Conservation (phyloP, 2,329 filamentous ascomycete genomes). For the Verticillium longisporum region DNA sequence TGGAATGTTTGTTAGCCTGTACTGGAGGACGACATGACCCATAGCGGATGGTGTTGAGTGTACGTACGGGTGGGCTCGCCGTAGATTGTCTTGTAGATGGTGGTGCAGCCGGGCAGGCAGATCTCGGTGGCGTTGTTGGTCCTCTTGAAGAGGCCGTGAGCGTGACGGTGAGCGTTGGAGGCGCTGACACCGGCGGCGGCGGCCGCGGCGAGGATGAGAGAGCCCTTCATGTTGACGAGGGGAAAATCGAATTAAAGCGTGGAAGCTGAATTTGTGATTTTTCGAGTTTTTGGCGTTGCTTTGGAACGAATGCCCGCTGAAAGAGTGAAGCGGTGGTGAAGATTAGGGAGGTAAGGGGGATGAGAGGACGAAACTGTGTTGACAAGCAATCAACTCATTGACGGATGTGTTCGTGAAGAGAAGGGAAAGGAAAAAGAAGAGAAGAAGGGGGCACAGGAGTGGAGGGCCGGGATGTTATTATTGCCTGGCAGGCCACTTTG, state of each 20-base stretch:
- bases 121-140: conserved; percentile 33
- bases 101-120: conserved; percentile 61
- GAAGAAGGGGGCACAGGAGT: conserved; percentile 24
- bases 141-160: conserved; percentile 53
- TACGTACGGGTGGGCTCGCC: conserved; percentile 59
- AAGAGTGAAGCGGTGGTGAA: conserved; percentile 73
- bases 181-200: conserved; percentile 53
- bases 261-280: conserved; percentile 15
- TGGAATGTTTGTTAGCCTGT: conserved; percentile 8
- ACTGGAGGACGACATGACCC: conserved; percentile 1
- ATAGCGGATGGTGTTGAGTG: neutral
- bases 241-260: conserved; percentile 21
- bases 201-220: conserved; percentile 57
- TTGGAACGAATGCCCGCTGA: conserved; percentile 73
- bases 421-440: conserved; percentile 24
- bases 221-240: conserved; percentile 64
- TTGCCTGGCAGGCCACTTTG: conserved; percentile 14
- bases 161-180: conserved; percentile 53
- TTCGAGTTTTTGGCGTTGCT: conserved; percentile 17
- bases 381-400: conserved; percentile 43
- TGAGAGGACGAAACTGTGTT: conserved; percentile 46
- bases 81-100: conserved; percentile 65
- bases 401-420: conserved; percentile 34
- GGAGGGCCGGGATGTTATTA: conserved; percentile 34
- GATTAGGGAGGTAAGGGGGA: conserved; percentile 27